A percentile compares a stretch with the other conserved stretches of the same genome.
These are phyloP conservation scores for Berberis vulgaris DNA, from an alignment of 164 flowering plant genomes.

Conservation along the genomic window DNA sequence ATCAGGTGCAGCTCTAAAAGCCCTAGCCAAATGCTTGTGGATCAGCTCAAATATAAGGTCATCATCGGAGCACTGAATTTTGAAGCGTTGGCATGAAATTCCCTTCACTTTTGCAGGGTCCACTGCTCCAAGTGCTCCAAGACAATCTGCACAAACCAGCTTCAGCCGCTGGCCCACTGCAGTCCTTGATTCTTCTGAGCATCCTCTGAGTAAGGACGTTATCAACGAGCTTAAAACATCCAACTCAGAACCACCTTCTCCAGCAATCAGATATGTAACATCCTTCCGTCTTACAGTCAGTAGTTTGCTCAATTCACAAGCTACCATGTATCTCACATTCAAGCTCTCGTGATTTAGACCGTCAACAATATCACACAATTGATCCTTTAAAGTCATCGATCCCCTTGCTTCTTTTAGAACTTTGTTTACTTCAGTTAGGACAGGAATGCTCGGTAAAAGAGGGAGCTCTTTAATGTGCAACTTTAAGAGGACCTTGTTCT, in stretches of 20 bases:
- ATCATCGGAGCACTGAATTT: conserved; percentile 97
- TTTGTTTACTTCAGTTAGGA: conserved; percentile 56
- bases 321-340: conserved; percentile 98
- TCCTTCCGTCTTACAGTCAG: conserved; percentile 55
- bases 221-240: conserved; percentile 79
- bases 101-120: conserved; percentile 92
- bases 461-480: conserved; percentile 86
- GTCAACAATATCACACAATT: conserved; percentile 62
- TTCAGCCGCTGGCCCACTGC: conserved; percentile 81
- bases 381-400: conserved; percentile 73
- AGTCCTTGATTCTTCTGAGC: conserved; percentile 96
- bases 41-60: conserved; percentile 96
- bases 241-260: conserved; percentile 54
- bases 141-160: conserved; percentile 93
- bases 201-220: conserved; percentile 75
- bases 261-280: conserved; percentile 52
- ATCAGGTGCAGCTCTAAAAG: conserved; percentile 96
- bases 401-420: conserved; percentile 89
- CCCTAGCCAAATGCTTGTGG: conserved; percentile 92
- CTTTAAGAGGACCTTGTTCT: conserved; percentile 54
- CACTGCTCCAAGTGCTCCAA: conserved; percentile 94
- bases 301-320: conserved; percentile 77
- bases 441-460: conserved; percentile 66
- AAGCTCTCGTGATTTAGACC: conserved; percentile 93
- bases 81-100: conserved; percentile 62